phyloP scores from a whole-genome alignment of 148 eudicot genomes.

The Rheum nobile region DNA sequence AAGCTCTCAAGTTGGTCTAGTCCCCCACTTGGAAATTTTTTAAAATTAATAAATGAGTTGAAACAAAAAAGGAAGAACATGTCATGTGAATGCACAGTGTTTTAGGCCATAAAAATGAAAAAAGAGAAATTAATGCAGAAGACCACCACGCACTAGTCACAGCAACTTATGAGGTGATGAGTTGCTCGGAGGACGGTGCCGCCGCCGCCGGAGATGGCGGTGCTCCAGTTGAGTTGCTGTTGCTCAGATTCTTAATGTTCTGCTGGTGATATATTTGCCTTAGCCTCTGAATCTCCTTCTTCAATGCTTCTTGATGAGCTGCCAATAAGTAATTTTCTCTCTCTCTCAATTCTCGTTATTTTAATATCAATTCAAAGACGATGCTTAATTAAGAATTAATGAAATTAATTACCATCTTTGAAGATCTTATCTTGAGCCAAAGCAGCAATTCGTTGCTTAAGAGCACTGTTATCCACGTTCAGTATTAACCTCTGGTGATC shows the following conservation, averaged over 20 bases:
- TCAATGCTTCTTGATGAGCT: conserved; percentile 94
- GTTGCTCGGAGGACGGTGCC: conserved; percentile 14
- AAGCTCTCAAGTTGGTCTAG: conserved; percentile 1
- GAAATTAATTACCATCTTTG: conserved; percentile 54
- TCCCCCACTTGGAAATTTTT: neutral
- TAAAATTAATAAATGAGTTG: neutral
- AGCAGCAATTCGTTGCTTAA: conserved; percentile 88
- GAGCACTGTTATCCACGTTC: conserved; percentile 76
- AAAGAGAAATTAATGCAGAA: neutral
- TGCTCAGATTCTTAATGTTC: conserved; percentile 8
- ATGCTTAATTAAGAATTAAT: neutral
- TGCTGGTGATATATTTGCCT: conserved; percentile 62
- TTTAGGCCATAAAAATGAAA: conserved; percentile 1
- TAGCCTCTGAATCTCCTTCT: conserved; percentile 78
- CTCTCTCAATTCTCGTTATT: too few species aligned
- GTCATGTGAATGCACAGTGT: conserved; percentile 10
- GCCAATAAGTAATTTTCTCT: neutral
- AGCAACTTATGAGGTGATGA: conserved; percentile 19
- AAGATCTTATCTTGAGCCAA: conserved; percentile 89
- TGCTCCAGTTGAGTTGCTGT: neutral
- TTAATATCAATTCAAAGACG: neutral
- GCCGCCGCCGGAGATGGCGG: conserved; percentile 9
- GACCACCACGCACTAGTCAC: neutral
- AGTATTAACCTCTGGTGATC: conserved; percentile 87
- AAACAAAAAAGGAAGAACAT: conserved; percentile 6